Evolutionary conservation across 768 basidiomycete species (phyloP), one percentile per base, ranked within the genome.

Genomic region (Lentinus brumalis): DNA sequence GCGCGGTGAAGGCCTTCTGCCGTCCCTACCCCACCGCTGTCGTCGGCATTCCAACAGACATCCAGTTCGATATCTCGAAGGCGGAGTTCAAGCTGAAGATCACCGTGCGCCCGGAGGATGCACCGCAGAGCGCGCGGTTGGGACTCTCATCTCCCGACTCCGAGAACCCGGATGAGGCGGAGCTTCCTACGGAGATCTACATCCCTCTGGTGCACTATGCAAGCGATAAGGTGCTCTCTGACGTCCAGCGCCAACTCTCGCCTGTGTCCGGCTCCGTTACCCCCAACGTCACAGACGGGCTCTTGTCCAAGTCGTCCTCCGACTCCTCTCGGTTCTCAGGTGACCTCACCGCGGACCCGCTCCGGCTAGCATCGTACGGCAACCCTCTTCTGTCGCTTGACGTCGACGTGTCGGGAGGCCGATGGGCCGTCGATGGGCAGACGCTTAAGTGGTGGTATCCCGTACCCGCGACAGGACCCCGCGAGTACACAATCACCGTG

Each of bases 151-250:
- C 69, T 7, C 60, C 66, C 3, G 55, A 53, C 9, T 53, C 59
- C 11, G 67, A 60, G 1, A 63, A 63, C 15, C 69, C 69, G 14
- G 56, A 52, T 6, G 71, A 72, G 2, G 77, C 78, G 16, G 71
- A 71, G 31, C 75, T 84, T 1, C 81, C 87, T n/a, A 98, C 94
- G 18, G 97, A 97, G 79, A 87, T 98, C 21, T 99, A 83, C 71
- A 72, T 98, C 1, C 97, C 97, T 5, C 79, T 94, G 51, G 87
- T 96, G 18, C 97, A 99, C 71, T 99, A 87, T 71, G 92, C 89
- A 3, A 79, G 81, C 61, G 74, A 78, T 21, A 70, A 74, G 32
- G 65, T 70, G 21, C 65, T 67, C 39, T 40, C 67, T 8, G 53
- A 54, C 46, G 18, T 29, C 7, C 50, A 41, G 40, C 57, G 61